Conservation (phyloP, 371 early-diverging fungal species). For the Mortierella sp. region DNA sequence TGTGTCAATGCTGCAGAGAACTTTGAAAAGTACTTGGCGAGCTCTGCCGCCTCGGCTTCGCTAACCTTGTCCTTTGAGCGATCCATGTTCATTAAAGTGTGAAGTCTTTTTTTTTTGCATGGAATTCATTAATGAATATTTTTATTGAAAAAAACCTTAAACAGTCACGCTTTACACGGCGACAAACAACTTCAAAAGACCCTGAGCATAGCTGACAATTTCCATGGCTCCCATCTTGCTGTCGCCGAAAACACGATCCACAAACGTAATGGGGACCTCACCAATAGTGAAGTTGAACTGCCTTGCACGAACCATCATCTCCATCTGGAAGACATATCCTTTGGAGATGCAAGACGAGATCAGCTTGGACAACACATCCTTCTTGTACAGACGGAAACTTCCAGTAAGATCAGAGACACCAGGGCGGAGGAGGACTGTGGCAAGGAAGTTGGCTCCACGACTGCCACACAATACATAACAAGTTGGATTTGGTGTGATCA, state of each 20-base stretch:
- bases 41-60: slow-evolving; percentile 32
- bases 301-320: slow-evolving; percentile 98
- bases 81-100: slow-evolving; percentile 11
- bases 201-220: slow-evolving; percentile 94
- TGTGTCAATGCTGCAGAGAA: slow-evolving; percentile 37
- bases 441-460: slow-evolving; percentile 98
- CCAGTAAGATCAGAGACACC: slow-evolving; percentile 97
- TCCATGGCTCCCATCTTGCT: slow-evolving; percentile 95
- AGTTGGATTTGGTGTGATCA: too few species aligned
- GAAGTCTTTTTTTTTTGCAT: slow-evolving; percentile 10
- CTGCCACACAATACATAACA: slow-evolving; percentile 55
- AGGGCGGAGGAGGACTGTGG: slow-evolving; percentile 91
- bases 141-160: background rate
- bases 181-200: slow-evolving; percentile 87
- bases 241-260: slow-evolving; percentile 97
- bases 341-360: slow-evolving; percentile 91
- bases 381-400: slow-evolving; percentile 97
- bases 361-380: slow-evolving; percentile 86
- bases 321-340: slow-evolving; percentile 99
- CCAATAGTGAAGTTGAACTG: slow-evolving; percentile 91
- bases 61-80: slow-evolving; percentile 11
- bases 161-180: slow-evolving; percentile 55
- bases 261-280: slow-evolving; percentile 98
- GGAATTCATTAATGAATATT: background rate
- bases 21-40: slow-evolving; percentile 49